Evolutionary conservation across 305 asterid species (phyloP).

Genomic region (Rubia tinctorum): DNA sequence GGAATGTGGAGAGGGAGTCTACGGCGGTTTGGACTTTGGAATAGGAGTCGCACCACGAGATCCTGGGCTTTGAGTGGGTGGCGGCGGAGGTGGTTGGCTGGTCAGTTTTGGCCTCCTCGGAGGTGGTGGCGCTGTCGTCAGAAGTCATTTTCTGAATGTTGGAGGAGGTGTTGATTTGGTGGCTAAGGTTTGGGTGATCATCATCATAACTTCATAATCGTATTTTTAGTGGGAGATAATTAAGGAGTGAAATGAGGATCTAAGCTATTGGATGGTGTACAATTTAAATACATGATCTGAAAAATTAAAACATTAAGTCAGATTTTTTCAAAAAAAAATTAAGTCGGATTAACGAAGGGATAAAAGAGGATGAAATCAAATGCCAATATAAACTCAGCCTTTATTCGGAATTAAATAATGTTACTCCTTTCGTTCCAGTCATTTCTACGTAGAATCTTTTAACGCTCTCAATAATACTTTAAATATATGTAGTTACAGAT

Average conservation of each 20-base stretch:
- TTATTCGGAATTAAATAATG: too few species aligned
- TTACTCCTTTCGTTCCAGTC: too few species aligned
- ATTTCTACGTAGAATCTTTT: too few species aligned
- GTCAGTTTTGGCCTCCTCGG: background rate
- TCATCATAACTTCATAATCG: background rate
- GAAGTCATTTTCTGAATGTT: conserved; percentile 1
- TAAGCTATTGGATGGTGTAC: background rate
- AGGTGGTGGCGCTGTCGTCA: conserved; percentile 1
- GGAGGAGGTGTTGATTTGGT: background rate
- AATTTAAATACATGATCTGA: background rate
- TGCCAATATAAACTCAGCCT: too few species aligned
- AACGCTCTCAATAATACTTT: too few species aligned
- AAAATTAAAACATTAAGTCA: too few species aligned
- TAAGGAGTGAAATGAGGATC: conserved; percentile 49
- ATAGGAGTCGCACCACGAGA: conserved; percentile 66
- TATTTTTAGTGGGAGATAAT: background rate
- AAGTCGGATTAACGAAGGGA: too few species aligned
- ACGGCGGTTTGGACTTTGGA: conserved; percentile 57
- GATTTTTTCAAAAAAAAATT: too few species aligned
- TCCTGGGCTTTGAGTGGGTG: conserved; percentile 29
- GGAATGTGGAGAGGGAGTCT: conserved; percentile 54
- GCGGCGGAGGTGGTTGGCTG: conserved; percentile 16
- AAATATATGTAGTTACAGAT: too few species aligned
- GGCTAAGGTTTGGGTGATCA: background rate
- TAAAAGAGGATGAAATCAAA: too few species aligned